A percentile compares a stretch with the other conserved stretches of the same genome.
These are phyloP conservation scores for Thermothelomyces thermophilus DNA, from an alignment of 2,329 filamentous ascomycete species.

Conservation along the genomic window DNA sequence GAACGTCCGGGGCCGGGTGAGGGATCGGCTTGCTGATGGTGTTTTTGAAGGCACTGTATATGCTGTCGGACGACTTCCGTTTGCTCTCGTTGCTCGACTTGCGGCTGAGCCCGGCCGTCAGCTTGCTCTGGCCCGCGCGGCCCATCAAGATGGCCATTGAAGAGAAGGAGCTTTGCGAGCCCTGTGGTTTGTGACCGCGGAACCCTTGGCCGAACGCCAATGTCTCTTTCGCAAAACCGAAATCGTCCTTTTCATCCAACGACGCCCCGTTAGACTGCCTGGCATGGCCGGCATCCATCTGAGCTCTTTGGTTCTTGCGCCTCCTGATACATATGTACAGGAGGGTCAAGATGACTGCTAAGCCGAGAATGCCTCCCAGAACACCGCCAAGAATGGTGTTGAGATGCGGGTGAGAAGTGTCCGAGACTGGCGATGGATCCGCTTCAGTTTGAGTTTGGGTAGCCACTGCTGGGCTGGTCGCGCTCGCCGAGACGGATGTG, in stretches of 20 bases:
- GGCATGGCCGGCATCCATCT: constrained; percentile 41
- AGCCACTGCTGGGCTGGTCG: constrained; percentile 25
- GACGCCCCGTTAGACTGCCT: constrained; percentile 38
- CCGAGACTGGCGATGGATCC: constrained; percentile 2
- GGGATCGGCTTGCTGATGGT: constrained; percentile 56
- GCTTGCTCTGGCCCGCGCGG: constrained; percentile 46
- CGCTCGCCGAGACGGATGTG: constrained; percentile 22
- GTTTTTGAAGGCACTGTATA: constrained; percentile 57
- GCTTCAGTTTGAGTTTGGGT: constrained; percentile 16
- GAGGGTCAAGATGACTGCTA: constrained; percentile 62
- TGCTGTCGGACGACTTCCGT: constrained; percentile 45
- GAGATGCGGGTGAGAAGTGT: constrained; percentile 21
- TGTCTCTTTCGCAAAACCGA: constrained; percentile 42
- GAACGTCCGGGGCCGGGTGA: constrained; percentile 31
- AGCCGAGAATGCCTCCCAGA: constrained; percentile 71
- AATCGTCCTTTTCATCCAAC: constrained; percentile 52
- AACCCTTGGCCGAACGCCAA: constrained; percentile 35
- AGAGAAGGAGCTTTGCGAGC: constrained; percentile 52
- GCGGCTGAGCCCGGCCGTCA: constrained; percentile 27
- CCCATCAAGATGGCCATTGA: constrained; percentile 63
- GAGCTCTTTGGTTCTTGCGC: constrained; percentile 49
- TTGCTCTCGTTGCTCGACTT: constrained; percentile 52
- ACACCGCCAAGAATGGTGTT: constrained; percentile 70
- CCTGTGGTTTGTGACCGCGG: constrained; percentile 46
- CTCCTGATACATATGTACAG: constrained; percentile 63